Evolutionary conservation across 805 yeast genomes (phyloP).

Genomic region (Candida quercuum): DNA sequence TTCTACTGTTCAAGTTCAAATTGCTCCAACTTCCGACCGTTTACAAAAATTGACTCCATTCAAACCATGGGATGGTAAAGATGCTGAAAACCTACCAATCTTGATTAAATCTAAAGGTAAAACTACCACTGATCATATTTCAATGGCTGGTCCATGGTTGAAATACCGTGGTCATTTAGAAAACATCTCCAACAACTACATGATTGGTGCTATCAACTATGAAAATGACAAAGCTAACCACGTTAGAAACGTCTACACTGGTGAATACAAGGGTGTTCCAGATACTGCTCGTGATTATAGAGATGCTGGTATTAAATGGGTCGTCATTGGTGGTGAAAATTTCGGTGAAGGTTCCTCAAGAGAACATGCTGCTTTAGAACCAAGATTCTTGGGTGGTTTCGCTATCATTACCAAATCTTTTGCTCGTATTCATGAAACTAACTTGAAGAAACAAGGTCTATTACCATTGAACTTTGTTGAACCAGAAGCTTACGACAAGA

Average conservation of each 20-base stretch:
- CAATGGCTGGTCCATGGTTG: conserved; percentile 99
- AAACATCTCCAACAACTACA: conserved; percentile 97
- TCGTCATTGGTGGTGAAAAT: conserved; percentile 97
- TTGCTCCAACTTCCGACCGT: conserved; percentile 92
- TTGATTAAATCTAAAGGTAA: conserved; percentile 95
- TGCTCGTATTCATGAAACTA: conserved; percentile 99
- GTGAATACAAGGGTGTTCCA: conserved; percentile 92
- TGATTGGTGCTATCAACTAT: conserved; percentile 98
- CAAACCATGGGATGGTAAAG: conserved; percentile 96
- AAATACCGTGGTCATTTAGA: conserved; percentile 99
- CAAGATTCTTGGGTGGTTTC: conserved; percentile 97
- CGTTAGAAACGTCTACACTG: conserved; percentile 86
- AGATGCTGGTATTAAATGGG: conserved; percentile 90
- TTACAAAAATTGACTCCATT: conserved; percentile 91
- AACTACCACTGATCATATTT: conserved; percentile 98
- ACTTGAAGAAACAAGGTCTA: conserved; percentile 99
- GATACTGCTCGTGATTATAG: conserved; percentile 94
- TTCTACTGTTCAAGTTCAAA: conserved; percentile 63
- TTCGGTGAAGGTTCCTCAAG: conserved; percentile 99
- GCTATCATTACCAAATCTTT: conserved; percentile 97
- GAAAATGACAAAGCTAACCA: conserved; percentile 93
- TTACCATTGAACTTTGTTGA: conserved; percentile 92
- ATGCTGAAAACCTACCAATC: conserved; percentile 82
- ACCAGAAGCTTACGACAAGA: conserved; percentile 88
- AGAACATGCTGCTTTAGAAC: conserved; percentile 99